A percentile compares a stretch with the other conserved stretches of the same genome.
These are phyloP conservation scores for Tagetes patula DNA, from an alignment of 129 eudicot genomes.

Conservation along the genomic window DNA sequence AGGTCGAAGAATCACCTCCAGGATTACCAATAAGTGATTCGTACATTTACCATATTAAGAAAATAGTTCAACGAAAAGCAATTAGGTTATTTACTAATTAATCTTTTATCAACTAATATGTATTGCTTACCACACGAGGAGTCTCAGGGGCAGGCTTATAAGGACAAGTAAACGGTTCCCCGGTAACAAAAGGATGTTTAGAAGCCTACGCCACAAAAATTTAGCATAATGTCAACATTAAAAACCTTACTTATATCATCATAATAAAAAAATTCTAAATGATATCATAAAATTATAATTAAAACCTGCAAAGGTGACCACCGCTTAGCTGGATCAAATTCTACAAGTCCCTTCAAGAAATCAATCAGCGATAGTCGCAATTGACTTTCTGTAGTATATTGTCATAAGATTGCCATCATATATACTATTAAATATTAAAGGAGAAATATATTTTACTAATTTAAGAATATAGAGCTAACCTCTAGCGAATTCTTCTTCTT, in stretches of 20 bases:
- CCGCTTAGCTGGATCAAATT: slow-evolving; percentile 94
- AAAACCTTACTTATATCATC: slow-evolving; percentile 1
- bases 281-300: background rate
- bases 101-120: background rate
- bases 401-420: slow-evolving; percentile 18
- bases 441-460: background rate
- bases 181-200: slow-evolving; percentile 96
- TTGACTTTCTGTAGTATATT: slow-evolving; percentile 63
- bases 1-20: background rate
- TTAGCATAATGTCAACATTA: slow-evolving; percentile 16
- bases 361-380: slow-evolving; percentile 82
- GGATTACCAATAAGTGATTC: background rate
- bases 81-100: background rate
- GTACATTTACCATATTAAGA: background rate
- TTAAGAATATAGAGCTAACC: slow-evolving; percentile 43
- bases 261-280: background rate
- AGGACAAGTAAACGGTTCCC: slow-evolving; percentile 95
- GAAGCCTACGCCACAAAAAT: slow-evolving; percentile 65
- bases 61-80: background rate
- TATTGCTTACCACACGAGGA: slow-evolving; percentile 75
- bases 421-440: background rate
- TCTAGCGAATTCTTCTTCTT: slow-evolving; percentile 68
- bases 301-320: slow-evolving; percentile 99
- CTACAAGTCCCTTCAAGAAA: slow-evolving; percentile 95
- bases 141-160: slow-evolving; percentile 92